Base-by-base conservation (phyloP, 768 basidiomycete genomes). In the Russula vinacea region DNA sequence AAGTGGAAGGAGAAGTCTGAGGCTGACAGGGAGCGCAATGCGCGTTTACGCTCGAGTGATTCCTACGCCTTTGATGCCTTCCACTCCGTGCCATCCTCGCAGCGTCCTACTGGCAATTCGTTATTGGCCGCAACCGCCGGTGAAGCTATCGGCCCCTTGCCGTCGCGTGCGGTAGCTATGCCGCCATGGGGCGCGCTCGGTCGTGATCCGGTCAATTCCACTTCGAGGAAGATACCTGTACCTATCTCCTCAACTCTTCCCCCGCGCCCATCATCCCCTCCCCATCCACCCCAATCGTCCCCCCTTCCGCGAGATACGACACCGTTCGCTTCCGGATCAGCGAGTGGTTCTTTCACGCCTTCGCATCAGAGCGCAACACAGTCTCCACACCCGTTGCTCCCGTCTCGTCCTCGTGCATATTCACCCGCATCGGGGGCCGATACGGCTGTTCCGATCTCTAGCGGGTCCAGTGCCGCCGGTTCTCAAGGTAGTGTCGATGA, bases 31-130 rank as follows among this genome's bases (percentile, higher is more conserved):
- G 67, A 69, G 47, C 68, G 68, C 29, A 68, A 79, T 64, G 78
- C 80, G 40, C 75, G 76, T 26, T 69, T 82, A 58, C 69, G 81
- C 9, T 73, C 78, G 56, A 75, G 74, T 55, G 76, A 77, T 67
- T 71, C 81, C 2, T 77, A 78, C 26, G 82, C 88, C 1, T 92
- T 83, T 71, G 91, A 94, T 70, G 87, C 90, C 2, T 94, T 92
- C 77, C 87, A 92, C 72, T 84, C 86, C 1, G 81, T 87, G 1
- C 78, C 78, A 32, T 76, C 70, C 42, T 77, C 81, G 67, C 71
- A 72, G 37, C 75, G 73, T 40, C 71, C 72, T 37, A 71, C 70
- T 29, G 71, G 71, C 32, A 72, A 75, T 57, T 71, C 76, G 11
- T 62, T 75, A 22, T 67, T 76, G 10, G 72, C 71, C 16, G 73